A percentile compares a stretch with the other conserved stretches of the same genome.
These are phyloP conservation scores for Kodamaea alishanica DNA, from an alignment of 1,139 yeast genomes.

Conservation along the genomic window DNA sequence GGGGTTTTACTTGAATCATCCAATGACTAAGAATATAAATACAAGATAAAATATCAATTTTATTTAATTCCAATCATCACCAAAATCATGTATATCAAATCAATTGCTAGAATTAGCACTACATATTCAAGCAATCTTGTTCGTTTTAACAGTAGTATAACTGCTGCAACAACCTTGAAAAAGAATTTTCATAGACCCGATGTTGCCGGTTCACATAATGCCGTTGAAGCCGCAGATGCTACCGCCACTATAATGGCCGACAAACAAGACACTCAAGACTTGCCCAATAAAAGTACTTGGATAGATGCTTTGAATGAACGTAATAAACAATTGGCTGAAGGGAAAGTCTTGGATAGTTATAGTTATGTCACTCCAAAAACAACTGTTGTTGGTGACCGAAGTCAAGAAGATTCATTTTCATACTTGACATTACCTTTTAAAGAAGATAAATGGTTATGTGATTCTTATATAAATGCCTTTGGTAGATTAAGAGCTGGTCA, in stretches of 20 bases:
- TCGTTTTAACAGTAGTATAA: background rate
- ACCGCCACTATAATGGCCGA: constrained; percentile 62
- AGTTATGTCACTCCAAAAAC: constrained; percentile 72
- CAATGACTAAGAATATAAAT: background rate
- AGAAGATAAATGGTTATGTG: constrained; percentile 78
- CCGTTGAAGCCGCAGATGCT: constrained; percentile 66
- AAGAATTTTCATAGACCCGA: constrained; percentile 35
- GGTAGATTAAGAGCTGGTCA: constrained; percentile 91
- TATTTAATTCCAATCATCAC: background rate
- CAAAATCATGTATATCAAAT: background rate
- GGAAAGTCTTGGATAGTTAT: constrained; percentile 65
- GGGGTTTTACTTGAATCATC: background rate
- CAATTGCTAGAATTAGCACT: no score
- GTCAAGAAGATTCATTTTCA: constrained; percentile 73
- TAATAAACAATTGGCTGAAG: constrained; percentile 64
- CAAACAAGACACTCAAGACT: constrained; percentile 30
- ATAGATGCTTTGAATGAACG: constrained; percentile 76
- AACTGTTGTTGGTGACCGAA: constrained; percentile 65
- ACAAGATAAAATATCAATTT: background rate
- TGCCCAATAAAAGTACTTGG: constrained; percentile 72
- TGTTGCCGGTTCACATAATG: constrained; percentile 35
- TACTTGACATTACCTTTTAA: constrained; percentile 76
- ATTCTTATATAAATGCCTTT: constrained; percentile 81
- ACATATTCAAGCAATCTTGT: background rate
- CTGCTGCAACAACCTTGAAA: background rate